A percentile compares a stretch with the other conserved stretches of the same genome.
phyloP scores from a whole-genome alignment of 225 moss, liverwort and hornwort species.

The Pleurozium schreberi region DNA sequence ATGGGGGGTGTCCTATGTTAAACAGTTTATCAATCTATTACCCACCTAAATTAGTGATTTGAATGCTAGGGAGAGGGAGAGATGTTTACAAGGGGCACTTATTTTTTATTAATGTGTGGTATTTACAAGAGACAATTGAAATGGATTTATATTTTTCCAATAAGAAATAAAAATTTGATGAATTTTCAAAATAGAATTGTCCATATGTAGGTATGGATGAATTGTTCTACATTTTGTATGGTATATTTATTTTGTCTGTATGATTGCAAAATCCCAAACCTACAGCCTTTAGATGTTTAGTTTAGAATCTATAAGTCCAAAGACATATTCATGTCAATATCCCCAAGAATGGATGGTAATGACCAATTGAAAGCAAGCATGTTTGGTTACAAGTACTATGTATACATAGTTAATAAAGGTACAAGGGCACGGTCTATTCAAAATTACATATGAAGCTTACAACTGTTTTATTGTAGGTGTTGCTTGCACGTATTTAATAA shows the following conservation, averaged over 20 bases:
- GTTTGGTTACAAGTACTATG: background rate
- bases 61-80: background rate
- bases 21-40: background rate
- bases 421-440: background rate
- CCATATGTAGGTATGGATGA: no score
- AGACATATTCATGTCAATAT: no score
- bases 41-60: background rate
- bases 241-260: no score
- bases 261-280: no score
- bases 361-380: no score
- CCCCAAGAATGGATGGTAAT: background rate
- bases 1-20: no score
- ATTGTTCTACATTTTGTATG: no score
- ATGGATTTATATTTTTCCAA: background rate
- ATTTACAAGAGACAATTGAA: background rate
- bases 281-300: no score
- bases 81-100: background rate
- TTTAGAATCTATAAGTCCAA: background rate
- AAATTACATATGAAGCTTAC: background rate
- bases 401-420: accelerated
- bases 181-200: background rate
- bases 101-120: background rate
- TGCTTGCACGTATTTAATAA: no score
- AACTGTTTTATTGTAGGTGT: no score
- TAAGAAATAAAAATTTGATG: background rate